Percentiles rank a stretch among this genome's conserved stretches.
Evolutionary conservation across 1,284 basidiomycete species (phyloP).

Genomic region (Trametes polyzona): DNA sequence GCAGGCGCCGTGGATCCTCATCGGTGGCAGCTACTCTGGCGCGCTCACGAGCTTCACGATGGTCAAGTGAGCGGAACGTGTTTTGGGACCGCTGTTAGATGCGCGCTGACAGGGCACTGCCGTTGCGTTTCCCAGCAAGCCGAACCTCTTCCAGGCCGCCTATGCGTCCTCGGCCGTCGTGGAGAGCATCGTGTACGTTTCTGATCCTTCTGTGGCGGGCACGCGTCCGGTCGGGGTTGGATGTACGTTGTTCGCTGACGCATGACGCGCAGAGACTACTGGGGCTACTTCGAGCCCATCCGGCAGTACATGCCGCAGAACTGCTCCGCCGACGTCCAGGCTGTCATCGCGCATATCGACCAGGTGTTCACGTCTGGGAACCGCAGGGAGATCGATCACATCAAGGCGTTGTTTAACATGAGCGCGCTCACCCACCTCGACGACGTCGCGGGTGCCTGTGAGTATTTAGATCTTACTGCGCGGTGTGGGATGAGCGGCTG

Average conservation of each 20-base stretch:
- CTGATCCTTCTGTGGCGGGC: neutral
- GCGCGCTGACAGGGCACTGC: constrained; percentile 4
- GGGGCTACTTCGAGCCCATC: constrained; percentile 74
- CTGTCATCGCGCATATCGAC: constrained; percentile 68
- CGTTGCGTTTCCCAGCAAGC: constrained; percentile 50
- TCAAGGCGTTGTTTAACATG: constrained; percentile 65
- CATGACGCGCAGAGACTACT: constrained; percentile 47
- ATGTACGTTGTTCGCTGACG: too few relatives aligned
- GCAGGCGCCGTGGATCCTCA: constrained; percentile 67
- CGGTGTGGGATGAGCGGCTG: neutral
- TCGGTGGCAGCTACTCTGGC: constrained; percentile 75
- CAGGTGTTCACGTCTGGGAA: constrained; percentile 51
- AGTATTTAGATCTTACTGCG: constrained; percentile 18
- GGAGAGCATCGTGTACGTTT: constrained; percentile 60
- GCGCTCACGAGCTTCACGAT: constrained; percentile 74
- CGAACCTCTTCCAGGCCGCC: constrained; percentile 66
- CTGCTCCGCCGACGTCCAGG: constrained; percentile 72
- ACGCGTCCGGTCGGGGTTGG: too few relatives aligned
- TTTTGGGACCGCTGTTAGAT: neutral
- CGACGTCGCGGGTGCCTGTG: constrained; percentile 66
- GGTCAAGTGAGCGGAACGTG: constrained; percentile 55
- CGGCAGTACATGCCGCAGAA: constrained; percentile 71
- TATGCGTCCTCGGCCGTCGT: constrained; percentile 77
- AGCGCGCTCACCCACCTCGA: constrained; percentile 59
- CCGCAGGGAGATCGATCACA: constrained; percentile 46